Evolutionary conservation across 106 monocot species (phyloP).

Genomic region (Dendrobium huoshanense): DNA sequence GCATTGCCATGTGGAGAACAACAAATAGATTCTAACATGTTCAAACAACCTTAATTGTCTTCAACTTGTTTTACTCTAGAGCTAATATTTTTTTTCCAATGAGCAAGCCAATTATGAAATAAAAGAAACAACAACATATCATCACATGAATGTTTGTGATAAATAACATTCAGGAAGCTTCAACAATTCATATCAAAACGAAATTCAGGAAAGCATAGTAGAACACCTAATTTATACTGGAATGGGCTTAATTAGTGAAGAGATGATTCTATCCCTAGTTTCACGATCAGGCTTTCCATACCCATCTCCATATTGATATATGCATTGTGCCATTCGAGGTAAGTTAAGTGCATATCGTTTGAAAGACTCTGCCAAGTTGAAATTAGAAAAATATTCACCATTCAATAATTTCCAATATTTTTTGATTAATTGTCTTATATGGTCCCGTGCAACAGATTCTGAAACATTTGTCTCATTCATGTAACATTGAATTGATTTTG

Average conservation of each 20-base stretch:
- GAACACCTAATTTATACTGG: background rate
- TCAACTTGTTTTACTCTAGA: no score
- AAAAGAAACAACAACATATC: no score
- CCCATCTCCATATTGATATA: conserved; percentile 24
- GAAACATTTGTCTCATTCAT: conserved; percentile 18
- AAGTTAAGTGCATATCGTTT: background rate
- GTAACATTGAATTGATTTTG: conserved; percentile 32
- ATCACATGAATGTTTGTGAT: no score
- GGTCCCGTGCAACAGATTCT: conserved; percentile 11
- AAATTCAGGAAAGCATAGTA: no score
- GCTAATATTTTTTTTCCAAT: no score
- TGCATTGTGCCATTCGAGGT: conserved; percentile 3
- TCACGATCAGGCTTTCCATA: conserved; percentile 5
- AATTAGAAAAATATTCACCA: background rate
- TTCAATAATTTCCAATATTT: conserved; percentile 16
- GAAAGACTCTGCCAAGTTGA: background rate
- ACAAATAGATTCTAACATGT: no score
- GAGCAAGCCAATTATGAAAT: no score
- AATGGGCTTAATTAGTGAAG: conserved; percentile 17
- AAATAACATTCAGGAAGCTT: no score
- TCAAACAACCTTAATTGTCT: no score
- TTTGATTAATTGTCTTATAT: conserved; percentile 3
- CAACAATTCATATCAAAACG: no score
- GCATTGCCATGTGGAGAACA: no score
- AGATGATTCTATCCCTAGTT: conserved; percentile 9